Percentiles rank a stretch among this genome's conserved stretches.
Conservation (phyloP, 345 rosid species). For the Lepidium sativum region DNA sequence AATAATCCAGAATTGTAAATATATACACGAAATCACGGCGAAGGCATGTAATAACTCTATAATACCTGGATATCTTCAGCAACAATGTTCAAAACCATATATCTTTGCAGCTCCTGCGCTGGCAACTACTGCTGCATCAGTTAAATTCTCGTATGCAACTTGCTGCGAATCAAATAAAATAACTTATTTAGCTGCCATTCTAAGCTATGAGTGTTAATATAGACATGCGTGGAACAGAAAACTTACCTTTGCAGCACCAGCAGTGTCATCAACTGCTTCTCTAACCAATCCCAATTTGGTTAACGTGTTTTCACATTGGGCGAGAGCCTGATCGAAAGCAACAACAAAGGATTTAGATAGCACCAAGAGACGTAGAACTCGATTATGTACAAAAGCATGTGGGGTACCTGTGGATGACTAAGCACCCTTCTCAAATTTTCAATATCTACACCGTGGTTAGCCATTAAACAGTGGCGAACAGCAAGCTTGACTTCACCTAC, state of each 20-base stretch:
- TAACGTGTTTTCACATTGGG: conserved; percentile 88
- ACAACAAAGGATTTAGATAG: background rate
- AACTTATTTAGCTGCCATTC: conserved; percentile 5
- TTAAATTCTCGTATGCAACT: conserved; percentile 54
- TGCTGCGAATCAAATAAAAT: conserved; percentile 31
- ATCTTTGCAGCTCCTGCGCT: conserved; percentile 75
- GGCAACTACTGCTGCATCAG: conserved; percentile 87
- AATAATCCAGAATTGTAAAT: background rate
- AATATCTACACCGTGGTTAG: conserved; percentile 71
- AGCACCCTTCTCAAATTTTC: conserved; percentile 80
- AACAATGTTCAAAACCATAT: conserved; percentile 78
- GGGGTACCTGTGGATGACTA: conserved; percentile 92
- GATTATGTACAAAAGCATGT: background rate
- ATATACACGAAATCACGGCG: background rate
- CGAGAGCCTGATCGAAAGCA: conserved; percentile 65
- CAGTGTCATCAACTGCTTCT: conserved; percentile 94
- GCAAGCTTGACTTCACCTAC: conserved; percentile 95
- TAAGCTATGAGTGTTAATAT: background rate
- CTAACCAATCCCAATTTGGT: conserved; percentile 74
- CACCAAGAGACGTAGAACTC: background rate
- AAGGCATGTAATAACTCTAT: background rate
- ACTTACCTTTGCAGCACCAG: conserved; percentile 92
- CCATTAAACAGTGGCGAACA: conserved; percentile 87
- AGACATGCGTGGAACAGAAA: background rate
- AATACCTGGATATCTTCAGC: conserved; percentile 93